Base-by-base conservation (phyloP, 1,284 basidiomycete species). In the Irpex lacteus region DNA sequence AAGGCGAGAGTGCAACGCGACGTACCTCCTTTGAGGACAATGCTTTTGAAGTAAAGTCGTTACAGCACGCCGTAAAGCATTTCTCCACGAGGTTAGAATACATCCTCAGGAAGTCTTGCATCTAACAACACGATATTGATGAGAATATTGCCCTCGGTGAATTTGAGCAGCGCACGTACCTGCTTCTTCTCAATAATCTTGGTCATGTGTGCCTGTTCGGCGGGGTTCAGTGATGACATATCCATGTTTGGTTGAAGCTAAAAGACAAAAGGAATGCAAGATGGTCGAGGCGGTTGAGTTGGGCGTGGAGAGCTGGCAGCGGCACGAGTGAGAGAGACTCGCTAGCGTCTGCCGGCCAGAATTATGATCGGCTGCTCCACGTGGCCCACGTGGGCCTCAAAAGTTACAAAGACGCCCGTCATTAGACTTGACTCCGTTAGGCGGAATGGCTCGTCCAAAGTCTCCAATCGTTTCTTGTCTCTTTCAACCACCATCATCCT, bases 101-200 rank as follows among this genome's bases (percentile, higher is more conserved):
- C 77, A 98, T 91, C 73, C 85, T 86, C 84, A 98, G 85, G 73
- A 99, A 98, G 82, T 98, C 97, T 84, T 97, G 94, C 96, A 98
- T 98, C 94, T 98, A 78, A 54, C 36, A 53, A 61, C 60, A 32
- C 40, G 53, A 62, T 18, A 59, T 62, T 59, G 67, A 47, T 63
- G 64, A 63, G 52, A 56, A 63, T 61, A 60, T 26, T n/a, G 47
- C 59, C 34, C 59, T 52, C 19, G 15, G 5, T 19, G 59, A 37
- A 57, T 52, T 21, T n/a, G 44, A 54, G 21, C 37, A 26, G 60
- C n/a, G 34, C 52, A 70, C 81, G 60, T 66, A 91, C 95, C 89
- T 97, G 95, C 82, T 93, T 95, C 82, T 92, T 94, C 81, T 97
- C 95, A 67, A 98, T 95, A 73, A 96, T 79, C 73, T 88, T 92